Evolutionary conservation across 2,329 filamentous ascomycete species (phyloP).

Genomic region (Xylariaceae sp.): DNA sequence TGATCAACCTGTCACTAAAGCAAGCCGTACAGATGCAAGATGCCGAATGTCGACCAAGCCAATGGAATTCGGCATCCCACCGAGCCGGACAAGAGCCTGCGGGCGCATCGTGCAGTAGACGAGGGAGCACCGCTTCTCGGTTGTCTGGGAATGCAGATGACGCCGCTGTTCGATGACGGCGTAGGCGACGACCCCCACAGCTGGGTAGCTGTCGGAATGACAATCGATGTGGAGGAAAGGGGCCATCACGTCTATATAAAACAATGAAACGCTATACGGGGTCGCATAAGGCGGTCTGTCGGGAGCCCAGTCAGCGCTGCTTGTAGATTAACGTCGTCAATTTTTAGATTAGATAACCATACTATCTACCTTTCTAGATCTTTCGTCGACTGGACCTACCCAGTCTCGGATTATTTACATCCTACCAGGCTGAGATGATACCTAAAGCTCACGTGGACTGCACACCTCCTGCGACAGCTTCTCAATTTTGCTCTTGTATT

Average conservation of each 20-base stretch:
- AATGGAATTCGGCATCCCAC: slow-evolving; percentile 51
- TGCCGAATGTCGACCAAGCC: slow-evolving; percentile 65
- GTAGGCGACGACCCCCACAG: slow-evolving; percentile 30
- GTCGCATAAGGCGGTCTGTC: too few species aligned
- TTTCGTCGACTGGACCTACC: too few species aligned
- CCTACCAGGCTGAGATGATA: too few species aligned
- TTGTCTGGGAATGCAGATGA: slow-evolving; percentile 64
- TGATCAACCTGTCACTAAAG: not conserved
- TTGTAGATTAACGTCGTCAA: too few species aligned
- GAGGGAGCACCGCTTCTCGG: slow-evolving; percentile 51
- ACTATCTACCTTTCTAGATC: too few species aligned
- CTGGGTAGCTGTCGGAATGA: slow-evolving; percentile 53
- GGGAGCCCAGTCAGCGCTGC: too few species aligned
- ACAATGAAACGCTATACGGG: slow-evolving; percentile 16
- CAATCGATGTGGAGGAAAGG: slow-evolving; percentile 43
- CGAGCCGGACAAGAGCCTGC: slow-evolving; percentile 56
- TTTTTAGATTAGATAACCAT: too few species aligned
- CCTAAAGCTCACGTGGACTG: too few species aligned
- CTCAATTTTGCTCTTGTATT: too few species aligned
- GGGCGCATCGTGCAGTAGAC: slow-evolving; percentile 57
- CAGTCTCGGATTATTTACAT: too few species aligned
- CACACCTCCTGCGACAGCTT: too few species aligned
- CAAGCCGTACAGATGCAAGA: slow-evolving; percentile 47
- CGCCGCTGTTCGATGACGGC: slow-evolving; percentile 44
- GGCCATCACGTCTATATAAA: slow-evolving; percentile 41